Base-by-base conservation (phyloP, 352 stramenopile species). In the Thraustochytrium sp. region DNA sequence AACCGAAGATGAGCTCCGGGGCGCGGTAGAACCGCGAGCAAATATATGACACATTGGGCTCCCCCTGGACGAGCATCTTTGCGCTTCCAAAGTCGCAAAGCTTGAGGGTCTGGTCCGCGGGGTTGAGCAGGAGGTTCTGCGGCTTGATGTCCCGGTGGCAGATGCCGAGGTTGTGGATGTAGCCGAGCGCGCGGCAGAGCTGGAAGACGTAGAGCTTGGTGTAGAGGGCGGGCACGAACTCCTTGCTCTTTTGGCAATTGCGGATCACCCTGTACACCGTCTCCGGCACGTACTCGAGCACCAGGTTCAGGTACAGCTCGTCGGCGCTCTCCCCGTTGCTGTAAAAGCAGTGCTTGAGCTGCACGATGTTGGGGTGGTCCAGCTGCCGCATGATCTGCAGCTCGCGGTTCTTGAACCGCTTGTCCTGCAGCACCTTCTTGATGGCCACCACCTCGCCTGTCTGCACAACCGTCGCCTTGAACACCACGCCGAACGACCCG, bases 381-480 rank as follows among this genome's bases (percentile, higher is more conserved):
- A 99, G 90, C 87, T 98, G 94, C 55, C 94, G 90, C 97, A 99
- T 99, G 86, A 99, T 99, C 87, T 99, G 95, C 61, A 99, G 89
- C 89, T 99, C 97, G 29, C 97, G 90, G 88, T 99, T 99, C 93
- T 99, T 99, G 88, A 99, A 99, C 49, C 97, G 91, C 87, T 99
- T 99, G 88, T 99, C 97, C 86, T 99, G 97, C 36, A 99, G 91
- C 84, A 99, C 97, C 88, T 99, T 99, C 89, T 99, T 99, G 86
- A 99, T 99, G 11, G 97, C 97, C 2, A 99, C 97, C 62, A 99
- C 94, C 87, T 99, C 94, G 3, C 95, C 93, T 16, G 95, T 98
- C 85, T 98, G 95, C 68, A 98, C 94, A 18, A 98, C 94, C 16
- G 91, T 93, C 8, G 96, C 97, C 87, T 98, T 93, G 86, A 99